phyloP scores from a whole-genome alignment of 495 filamentous ascomycete species.

The Neurospora hispaniola region DNA sequence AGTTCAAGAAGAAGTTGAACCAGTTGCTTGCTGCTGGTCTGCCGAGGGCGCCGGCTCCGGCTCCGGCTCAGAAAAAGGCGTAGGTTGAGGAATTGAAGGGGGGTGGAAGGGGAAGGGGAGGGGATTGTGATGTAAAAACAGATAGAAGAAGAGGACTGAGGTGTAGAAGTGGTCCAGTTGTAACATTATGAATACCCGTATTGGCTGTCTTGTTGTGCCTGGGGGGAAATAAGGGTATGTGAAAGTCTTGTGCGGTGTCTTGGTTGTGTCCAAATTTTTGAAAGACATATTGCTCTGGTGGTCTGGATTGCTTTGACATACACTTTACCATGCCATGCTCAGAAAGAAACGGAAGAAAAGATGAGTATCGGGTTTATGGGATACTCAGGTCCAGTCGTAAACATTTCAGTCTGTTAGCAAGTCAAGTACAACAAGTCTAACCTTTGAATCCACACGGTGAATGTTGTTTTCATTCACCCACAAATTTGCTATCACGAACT shows the following conservation, averaged over 20 bases:
- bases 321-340: too few species aligned
- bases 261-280: neutral
- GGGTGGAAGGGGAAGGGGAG: neutral
- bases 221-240: neutral
- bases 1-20: constrained; percentile 18
- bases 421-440: too few species aligned
- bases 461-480: too few species aligned
- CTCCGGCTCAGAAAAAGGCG: constrained; percentile 6
- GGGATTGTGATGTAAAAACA: neutral
- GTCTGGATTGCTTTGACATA: neutral
- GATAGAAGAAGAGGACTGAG: neutral
- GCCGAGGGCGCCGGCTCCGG: neutral
- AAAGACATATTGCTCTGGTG: neutral
- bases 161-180: neutral
- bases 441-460: too few species aligned
- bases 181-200: constrained; percentile 1
- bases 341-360: too few species aligned
- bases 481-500: too few species aligned
- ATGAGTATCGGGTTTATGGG: too few species aligned
- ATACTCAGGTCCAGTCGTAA: too few species aligned
- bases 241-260: neutral
- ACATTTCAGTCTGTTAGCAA: too few species aligned
- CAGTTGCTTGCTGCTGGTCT: constrained; percentile 13
- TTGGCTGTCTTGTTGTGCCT: neutral
- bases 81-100: too few species aligned